phyloP scores from a whole-genome alignment of 2,329 filamentous ascomycete genomes.

The Fusarium brachygibbosum region DNA sequence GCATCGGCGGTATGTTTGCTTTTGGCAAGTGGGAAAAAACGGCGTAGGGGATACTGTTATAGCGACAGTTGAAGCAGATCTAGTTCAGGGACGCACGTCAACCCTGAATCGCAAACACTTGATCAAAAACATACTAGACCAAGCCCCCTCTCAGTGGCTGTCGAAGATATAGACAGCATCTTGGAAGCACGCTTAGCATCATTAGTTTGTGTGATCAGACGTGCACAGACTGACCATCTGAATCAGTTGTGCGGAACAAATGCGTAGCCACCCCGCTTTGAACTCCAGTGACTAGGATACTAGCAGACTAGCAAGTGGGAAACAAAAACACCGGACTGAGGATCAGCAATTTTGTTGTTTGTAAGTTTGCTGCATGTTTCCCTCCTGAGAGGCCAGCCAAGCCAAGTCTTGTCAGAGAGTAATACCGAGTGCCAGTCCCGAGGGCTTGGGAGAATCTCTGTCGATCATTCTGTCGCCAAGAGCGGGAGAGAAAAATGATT shows the following conservation, averaged over 20 bases:
- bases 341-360: no score
- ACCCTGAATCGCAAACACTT: not conserved
- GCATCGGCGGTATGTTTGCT: not conserved
- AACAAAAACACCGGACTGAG: no score
- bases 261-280: not conserved
- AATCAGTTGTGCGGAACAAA: not conserved
- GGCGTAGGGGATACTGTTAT: no score
- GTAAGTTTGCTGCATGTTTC: no score
- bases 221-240: slow-evolving; percentile 1
- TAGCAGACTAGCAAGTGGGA: no score
- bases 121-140: not conserved
- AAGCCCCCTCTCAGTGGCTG: not conserved
- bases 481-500: not conserved
- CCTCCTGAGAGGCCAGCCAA: no score
- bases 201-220: not conserved
- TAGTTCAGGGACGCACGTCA: not conserved
- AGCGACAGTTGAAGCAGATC: not conserved
- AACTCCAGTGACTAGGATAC: not conserved
- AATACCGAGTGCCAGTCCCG: not conserved
- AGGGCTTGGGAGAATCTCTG: not conserved
- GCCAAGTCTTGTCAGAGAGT: not conserved
- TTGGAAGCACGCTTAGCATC: not conserved
- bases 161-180: no score
- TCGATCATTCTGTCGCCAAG: not conserved
- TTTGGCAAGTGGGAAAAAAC: not conserved